These are phyloP conservation scores for Hortiboletus campestris DNA, from an alignment of 768 basidiomycete genomes.

Conservation along the genomic window DNA sequence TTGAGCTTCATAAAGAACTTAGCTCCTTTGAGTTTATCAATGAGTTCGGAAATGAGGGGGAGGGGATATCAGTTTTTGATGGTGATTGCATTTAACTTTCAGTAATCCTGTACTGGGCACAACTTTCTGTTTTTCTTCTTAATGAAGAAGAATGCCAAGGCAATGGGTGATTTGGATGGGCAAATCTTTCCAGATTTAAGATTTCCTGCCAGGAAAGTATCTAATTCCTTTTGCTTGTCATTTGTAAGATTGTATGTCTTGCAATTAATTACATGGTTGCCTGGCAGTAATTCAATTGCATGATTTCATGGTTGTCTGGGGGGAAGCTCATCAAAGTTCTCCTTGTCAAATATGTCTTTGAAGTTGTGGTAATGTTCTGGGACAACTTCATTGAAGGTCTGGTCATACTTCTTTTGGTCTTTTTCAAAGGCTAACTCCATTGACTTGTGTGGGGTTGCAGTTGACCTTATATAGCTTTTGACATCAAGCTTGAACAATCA, in stretches of 20 bases:
- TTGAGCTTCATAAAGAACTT: slow-evolving; percentile 30
- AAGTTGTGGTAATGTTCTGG: no score
- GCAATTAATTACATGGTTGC: neutral
- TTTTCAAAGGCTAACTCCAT: no score
- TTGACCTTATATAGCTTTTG: no score
- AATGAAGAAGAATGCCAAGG: neutral
- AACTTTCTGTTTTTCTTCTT: neutral
- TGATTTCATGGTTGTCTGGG: neutral
- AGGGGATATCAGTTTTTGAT: neutral
- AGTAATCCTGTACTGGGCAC: neutral
- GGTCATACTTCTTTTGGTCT: no score
- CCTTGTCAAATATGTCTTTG: no score
- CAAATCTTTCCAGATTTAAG: neutral
- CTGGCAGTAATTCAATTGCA: neutral
- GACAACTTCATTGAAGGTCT: no score
- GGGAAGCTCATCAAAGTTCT: no score
- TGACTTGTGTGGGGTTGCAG: no score
- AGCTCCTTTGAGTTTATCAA: slow-evolving; percentile 20
- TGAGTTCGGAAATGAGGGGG: slow-evolving; percentile 8
- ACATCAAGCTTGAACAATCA: no score
- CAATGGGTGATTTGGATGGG: neutral
- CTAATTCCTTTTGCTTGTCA: neutral
- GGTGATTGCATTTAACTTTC: neutral
- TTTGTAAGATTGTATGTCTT: neutral
- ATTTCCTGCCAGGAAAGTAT: neutral